Percentiles rank a stretch among this genome's conserved stretches.
These are phyloP conservation scores for Candida methanosorbosa DNA, from an alignment of 805 yeast genomes.

Conservation along the genomic window DNA sequence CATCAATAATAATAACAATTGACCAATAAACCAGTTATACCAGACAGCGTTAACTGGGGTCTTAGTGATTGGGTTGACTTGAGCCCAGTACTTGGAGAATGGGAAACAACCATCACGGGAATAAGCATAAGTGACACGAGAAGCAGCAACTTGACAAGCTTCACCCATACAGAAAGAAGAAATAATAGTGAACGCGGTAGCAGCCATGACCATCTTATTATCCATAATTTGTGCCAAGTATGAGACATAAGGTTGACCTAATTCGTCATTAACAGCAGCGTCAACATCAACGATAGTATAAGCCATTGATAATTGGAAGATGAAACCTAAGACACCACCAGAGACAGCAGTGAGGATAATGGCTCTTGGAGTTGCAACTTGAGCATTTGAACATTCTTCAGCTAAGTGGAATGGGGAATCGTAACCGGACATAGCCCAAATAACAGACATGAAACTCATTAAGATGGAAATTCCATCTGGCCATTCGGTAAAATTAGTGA, in stretches of 20 bases:
- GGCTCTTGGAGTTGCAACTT: constrained; percentile 58
- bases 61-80: constrained; percentile 40
- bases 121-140: constrained; percentile 59
- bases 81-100: constrained; percentile 37
- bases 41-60: constrained; percentile 64
- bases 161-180: constrained; percentile 43
- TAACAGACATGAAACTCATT: constrained; percentile 51
- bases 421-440: constrained; percentile 69
- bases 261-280: constrained; percentile 35
- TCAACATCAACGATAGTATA: constrained; percentile 48
- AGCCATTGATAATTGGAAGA: constrained; percentile 51
- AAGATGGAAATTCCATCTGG: constrained; percentile 54
- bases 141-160: constrained; percentile 56
- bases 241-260: constrained; percentile 55
- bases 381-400: constrained; percentile 64
- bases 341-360: constrained; percentile 48
- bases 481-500: constrained; percentile 51
- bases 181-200: constrained; percentile 35
- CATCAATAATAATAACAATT: constrained; percentile 44
- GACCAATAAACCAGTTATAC: constrained; percentile 47
- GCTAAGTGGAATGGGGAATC: constrained; percentile 69
- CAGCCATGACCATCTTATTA: constrained; percentile 30
- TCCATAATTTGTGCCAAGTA: constrained; percentile 41
- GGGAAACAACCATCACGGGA: constrained; percentile 66
- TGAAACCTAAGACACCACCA: constrained; percentile 50